A percentile compares a stretch with the other conserved stretches of the same genome.
These are phyloP conservation scores for Coemansia reversa DNA, from an alignment of 192 early-diverging fungal genomes.

Conservation along the genomic window DNA sequence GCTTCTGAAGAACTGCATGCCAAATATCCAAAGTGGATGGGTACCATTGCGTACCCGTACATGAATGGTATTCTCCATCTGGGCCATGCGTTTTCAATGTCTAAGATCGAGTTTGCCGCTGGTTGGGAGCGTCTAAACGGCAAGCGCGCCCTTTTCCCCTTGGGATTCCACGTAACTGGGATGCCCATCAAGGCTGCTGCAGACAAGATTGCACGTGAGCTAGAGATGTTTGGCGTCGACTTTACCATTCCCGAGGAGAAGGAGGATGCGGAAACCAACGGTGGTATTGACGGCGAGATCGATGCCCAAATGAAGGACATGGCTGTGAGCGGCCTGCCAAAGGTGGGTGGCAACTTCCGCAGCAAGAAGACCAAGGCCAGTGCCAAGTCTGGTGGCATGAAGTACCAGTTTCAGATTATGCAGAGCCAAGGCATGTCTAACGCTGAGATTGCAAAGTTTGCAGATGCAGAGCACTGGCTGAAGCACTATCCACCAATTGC, in stretches of 20 bases:
- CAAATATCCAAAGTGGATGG: constrained; percentile 86
- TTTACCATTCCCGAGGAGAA: constrained; percentile 42
- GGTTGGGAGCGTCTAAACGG: constrained; percentile 94
- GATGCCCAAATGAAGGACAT: constrained; percentile 30
- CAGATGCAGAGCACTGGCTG: constrained; percentile 88
- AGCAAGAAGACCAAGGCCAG: constrained; percentile 78
- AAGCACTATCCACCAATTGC: constrained; percentile 91
- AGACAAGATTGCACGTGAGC: constrained; percentile 56
- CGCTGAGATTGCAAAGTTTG: constrained; percentile 91
- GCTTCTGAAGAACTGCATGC: constrained; percentile 57
- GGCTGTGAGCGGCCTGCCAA: constrained; percentile 56
- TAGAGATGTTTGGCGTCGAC: constrained; percentile 54
- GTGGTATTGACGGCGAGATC: not conserved
- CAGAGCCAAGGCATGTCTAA: constrained; percentile 77
- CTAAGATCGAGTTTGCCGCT: constrained; percentile 94
- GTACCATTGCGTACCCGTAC: constrained; percentile 96
- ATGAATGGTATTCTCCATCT: constrained; percentile 93
- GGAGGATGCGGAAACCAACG: constrained; percentile 43
- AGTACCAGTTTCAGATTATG: constrained; percentile 99
- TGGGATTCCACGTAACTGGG: constrained; percentile 98
- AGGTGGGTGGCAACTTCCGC: constrained; percentile 31
- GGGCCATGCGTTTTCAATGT: constrained; percentile 95
- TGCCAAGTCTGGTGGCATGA: constrained; percentile 78
- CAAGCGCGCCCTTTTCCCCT: constrained; percentile 88
- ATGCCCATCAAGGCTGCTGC: constrained; percentile 95